These are phyloP conservation scores for Vanrija sp. DNA, from an alignment of 1,284 basidiomycete genomes.

Conservation along the genomic window DNA sequence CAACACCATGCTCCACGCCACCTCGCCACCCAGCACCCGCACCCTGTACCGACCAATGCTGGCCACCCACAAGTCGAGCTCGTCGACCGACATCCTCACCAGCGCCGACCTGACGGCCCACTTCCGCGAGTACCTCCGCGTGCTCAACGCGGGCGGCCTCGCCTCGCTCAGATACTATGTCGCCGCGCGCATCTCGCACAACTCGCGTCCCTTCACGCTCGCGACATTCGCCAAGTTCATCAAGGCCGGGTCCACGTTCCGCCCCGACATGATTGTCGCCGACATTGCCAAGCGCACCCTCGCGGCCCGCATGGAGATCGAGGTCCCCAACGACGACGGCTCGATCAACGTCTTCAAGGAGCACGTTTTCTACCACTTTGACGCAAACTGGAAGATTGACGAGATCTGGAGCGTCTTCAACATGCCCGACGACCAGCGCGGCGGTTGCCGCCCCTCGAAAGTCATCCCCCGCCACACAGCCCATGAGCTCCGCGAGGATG, in stretches of 20 bases:
- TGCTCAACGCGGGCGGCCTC: conserved; percentile 8
- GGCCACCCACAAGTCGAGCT: background rate
- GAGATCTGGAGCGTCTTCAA: conserved; percentile 9
- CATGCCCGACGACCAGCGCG: background rate
- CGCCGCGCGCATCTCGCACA: background rate
- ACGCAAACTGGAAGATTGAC: conserved; percentile 13
- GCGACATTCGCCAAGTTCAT: background rate
- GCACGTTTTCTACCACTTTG: conserved; percentile 17
- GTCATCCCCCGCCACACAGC: too few species aligned
- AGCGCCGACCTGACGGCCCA: conserved; percentile 10
- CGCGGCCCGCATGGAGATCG: conserved; percentile 10
- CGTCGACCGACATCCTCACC: conserved; percentile 1
- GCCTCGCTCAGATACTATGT: conserved; percentile 1
- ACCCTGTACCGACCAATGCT: too few species aligned
- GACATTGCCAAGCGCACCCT: conserved; percentile 9
- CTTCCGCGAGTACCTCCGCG: conserved; percentile 9
- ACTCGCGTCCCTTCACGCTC: background rate
- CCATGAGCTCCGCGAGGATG: too few species aligned
- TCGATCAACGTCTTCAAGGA: conserved; percentile 5
- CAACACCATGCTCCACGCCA: too few species aligned
- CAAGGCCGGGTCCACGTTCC: background rate
- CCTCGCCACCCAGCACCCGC: too few species aligned
- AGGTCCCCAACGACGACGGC: background rate
- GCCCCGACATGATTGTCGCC: conserved; percentile 6
- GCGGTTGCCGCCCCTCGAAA: too few species aligned